phyloP scores from a whole-genome alignment of 164 flowering plant species.

The Houttuynia cordata region DNA sequence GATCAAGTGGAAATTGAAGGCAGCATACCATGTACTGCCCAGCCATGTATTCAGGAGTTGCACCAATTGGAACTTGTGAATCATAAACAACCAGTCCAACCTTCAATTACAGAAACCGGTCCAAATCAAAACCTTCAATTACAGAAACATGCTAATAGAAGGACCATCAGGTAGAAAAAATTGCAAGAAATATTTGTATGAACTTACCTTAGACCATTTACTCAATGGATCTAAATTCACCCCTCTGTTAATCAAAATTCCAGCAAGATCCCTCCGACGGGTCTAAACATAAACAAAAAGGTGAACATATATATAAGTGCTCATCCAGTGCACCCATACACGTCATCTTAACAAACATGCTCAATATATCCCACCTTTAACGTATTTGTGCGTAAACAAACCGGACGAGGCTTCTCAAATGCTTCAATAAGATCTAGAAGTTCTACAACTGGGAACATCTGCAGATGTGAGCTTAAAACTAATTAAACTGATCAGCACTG shows the following conservation, averaged over 20 bases:
- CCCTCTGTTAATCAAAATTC: constrained; percentile 84
- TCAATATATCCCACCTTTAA: constrained; percentile 39
- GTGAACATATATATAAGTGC: not conserved
- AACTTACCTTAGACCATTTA: constrained; percentile 98
- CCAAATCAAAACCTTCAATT: too few species aligned
- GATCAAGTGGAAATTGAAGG: not conserved
- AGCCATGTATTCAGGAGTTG: constrained; percentile 99
- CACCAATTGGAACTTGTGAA: constrained; percentile 97
- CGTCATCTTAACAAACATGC: not conserved
- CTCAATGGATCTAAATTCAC: constrained; percentile 82
- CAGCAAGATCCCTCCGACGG: constrained; percentile 86
- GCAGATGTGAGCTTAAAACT: constrained; percentile 4
- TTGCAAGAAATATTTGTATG: too few species aligned
- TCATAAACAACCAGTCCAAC: constrained; percentile 95
- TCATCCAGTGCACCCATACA: not conserved
- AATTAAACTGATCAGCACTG: not conserved
- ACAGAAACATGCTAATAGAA: too few species aligned
- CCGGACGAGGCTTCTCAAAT: constrained; percentile 83
- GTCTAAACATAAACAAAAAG: constrained; percentile 25
- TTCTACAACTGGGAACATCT: constrained; percentile 88
- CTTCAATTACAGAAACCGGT: constrained; percentile 20
- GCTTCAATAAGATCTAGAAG: constrained; percentile 89
- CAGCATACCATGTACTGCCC: constrained; percentile 82
- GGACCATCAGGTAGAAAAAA: not conserved
- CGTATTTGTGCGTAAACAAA: constrained; percentile 78